These are phyloP conservation scores for Gynandropsis gynandra DNA, from an alignment of 345 rosid species.

Conservation along the genomic window DNA sequence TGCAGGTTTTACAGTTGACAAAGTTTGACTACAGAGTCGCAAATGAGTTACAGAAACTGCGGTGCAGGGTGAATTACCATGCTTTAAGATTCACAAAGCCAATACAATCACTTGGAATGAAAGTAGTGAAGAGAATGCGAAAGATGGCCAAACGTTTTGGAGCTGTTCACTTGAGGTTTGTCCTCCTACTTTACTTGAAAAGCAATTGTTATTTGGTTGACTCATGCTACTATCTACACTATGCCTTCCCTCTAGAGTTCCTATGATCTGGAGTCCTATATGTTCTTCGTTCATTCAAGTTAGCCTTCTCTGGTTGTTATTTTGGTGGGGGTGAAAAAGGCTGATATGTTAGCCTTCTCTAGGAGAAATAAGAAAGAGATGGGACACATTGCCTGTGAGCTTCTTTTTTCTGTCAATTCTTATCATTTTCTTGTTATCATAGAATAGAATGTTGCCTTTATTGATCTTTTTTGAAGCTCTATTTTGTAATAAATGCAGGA, in stretches of 20 bases:
- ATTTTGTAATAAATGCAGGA: constrained; percentile 41
- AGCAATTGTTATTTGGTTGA: background rate
- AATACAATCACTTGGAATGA: constrained; percentile 69
- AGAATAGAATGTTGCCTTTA: background rate
- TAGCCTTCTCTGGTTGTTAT: constrained; percentile 98
- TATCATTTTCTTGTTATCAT: background rate
- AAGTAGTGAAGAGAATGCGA: constrained; percentile 66
- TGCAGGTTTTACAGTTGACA: constrained; percentile 93
- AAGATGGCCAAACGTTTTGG: constrained; percentile 70
- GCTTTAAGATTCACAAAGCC: constrained; percentile 86
- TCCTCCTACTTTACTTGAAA: constrained; percentile 1
- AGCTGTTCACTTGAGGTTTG: constrained; percentile 90
- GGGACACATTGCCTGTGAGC: constrained; percentile 96
- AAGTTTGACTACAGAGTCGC: constrained; percentile 98
- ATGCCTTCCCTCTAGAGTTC: background rate
- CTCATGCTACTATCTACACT: constrained; percentile 8
- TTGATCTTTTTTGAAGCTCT: constrained; percentile 8
- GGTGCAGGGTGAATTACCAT: constrained; percentile 89
- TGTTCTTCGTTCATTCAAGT: constrained; percentile 30
- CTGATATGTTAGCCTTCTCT: constrained; percentile 78
- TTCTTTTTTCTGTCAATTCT: constrained; percentile 10
- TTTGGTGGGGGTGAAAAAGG: constrained; percentile 99
- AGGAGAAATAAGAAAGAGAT: constrained; percentile 85
- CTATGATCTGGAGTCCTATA: too few relatives aligned
- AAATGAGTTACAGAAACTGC: constrained; percentile 76